Evolutionary conservation across 495 filamentous ascomycete species (phyloP), one percentile per base, ranked within the genome.

Genomic region (Talaromyces thailandensis): DNA sequence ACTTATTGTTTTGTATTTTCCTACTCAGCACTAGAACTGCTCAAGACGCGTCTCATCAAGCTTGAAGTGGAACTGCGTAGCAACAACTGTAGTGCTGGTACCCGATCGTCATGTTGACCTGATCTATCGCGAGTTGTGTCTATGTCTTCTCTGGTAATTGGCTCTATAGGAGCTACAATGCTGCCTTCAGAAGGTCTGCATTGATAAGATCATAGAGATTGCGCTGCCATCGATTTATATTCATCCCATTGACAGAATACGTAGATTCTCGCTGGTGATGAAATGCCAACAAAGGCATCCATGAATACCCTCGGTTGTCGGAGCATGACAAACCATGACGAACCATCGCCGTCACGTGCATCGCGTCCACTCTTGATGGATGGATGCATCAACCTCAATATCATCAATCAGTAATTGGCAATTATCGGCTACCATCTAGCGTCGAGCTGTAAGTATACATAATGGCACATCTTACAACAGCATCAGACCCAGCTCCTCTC

Each of bases 401-500:
- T 52, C 14, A 8, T 18, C 55, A 57, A 35, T 35, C 29, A 8
- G 31, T 61, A 59, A 53, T 26, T 28, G 50, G 21, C 6, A 53
- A 53, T 14, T 9, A 37, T 37, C 11, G 12, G 16, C 35, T 6
- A 40, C 4, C 12, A 16, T 40, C 35, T 55, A 26, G 23, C 26
- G 4, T 28, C 9, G 24, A 55, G 24, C 21, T 23, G 24, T 28
- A 12, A 9, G 51, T 18, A 21, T 48, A 48, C n/a, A 18, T 3
- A 63, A 61, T 61, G 59, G 37, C 59, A 50, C 28, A 26, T 6
- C 43, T 50, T 1, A 29, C 26, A 29, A 61, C 59, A 45, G 25
- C 59, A 23, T 23, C 59, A 12, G 43, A 61, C 5, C 65, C 71
- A 40, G 75, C 75, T 32, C 74, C 76, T n/a, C 75, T 87, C 37